A percentile compares a stretch with the other conserved stretches of the same genome.
phyloP scores from a whole-genome alignment of 2,329 filamentous ascomycete species.

The Shiraia bambusicola region DNA sequence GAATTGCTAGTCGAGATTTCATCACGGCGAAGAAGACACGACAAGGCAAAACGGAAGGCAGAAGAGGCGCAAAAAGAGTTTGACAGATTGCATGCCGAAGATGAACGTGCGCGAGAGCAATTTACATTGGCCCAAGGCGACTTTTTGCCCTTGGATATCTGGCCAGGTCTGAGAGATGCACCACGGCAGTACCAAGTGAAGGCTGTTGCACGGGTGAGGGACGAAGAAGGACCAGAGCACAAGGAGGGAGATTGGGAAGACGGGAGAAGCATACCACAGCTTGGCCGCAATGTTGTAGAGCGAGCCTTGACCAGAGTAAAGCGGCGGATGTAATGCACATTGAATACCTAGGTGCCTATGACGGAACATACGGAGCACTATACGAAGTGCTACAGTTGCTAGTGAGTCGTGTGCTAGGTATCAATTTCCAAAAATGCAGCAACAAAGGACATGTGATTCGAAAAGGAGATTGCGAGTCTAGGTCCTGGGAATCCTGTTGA shows the following conservation, averaged over 20 bases:
- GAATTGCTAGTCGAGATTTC: conserved; percentile 81
- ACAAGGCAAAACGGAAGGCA: conserved; percentile 72
- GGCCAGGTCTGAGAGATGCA: conserved; percentile 61
- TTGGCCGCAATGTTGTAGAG: conserved; percentile 39
- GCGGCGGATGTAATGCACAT: conserved; percentile 30
- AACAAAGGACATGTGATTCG: no score
- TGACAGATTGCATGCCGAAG: conserved; percentile 71
- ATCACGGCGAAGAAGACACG: conserved; percentile 70
- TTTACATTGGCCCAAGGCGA: conserved; percentile 84
- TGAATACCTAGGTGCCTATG: background rate
- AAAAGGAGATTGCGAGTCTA: no score
- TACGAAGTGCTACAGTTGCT: background rate
- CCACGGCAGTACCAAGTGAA: conserved; percentile 39
- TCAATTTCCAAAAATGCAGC: no score
- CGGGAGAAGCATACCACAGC: conserved; percentile 37
- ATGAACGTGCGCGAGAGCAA: conserved; percentile 69
- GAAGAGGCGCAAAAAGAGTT: conserved; percentile 76
- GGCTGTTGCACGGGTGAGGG: conserved; percentile 17
- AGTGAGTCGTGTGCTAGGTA: no score
- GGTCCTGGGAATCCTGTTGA: no score
- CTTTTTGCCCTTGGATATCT: conserved; percentile 83
- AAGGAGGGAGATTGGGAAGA: conserved; percentile 15
- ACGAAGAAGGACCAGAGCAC: conserved; percentile 16
- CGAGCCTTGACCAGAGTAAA: conserved; percentile 40
- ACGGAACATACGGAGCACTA: background rate